Percentiles rank a stretch among this genome's conserved stretches.
These are phyloP conservation scores for Pichia sp. DNA, from an alignment of 1,139 yeast genomes.

Conservation along the genomic window DNA sequence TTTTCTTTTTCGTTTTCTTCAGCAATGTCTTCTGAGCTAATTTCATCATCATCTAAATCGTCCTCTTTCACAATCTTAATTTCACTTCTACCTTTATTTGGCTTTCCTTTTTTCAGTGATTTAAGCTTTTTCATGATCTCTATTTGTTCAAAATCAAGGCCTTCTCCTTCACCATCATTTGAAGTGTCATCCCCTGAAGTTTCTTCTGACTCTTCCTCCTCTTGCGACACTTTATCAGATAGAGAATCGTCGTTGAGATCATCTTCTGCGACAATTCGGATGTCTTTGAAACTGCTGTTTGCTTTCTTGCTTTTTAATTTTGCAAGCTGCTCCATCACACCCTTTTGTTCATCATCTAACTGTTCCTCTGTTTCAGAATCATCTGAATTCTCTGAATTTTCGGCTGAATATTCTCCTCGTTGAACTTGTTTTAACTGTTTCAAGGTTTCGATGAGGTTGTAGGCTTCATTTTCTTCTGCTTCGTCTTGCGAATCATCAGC, in stretches of 20 bases:
- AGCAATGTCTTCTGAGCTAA: neutral
- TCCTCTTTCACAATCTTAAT: constrained; percentile 26
- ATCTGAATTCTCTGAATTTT: constrained; percentile 19
- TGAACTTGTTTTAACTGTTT: constrained; percentile 20
- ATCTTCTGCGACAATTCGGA: constrained; percentile 24
- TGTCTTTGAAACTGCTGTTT: constrained; percentile 13
- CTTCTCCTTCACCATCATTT: constrained; percentile 10
- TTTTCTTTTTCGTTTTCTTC: too few species aligned
- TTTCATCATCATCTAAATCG: constrained; percentile 16
- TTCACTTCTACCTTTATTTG: constrained; percentile 1
- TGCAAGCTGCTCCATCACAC: constrained; percentile 16
- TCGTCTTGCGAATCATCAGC: constrained; percentile 26
- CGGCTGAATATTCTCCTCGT: constrained; percentile 23
- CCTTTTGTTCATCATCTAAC: constrained; percentile 16
- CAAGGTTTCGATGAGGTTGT: constrained; percentile 16
- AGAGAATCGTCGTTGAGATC: constrained; percentile 13
- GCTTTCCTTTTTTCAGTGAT: constrained; percentile 16
- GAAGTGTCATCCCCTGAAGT: constrained; percentile 7
- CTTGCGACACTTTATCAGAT: neutral
- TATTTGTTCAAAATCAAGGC: constrained; percentile 5
- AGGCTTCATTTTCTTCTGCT: constrained; percentile 21
- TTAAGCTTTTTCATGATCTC: constrained; percentile 17
- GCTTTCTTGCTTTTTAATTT: constrained; percentile 15
- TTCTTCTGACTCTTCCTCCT: neutral
- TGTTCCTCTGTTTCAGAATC: constrained; percentile 19